A percentile compares a stretch with the other conserved stretches of the same genome.
These are phyloP conservation scores for Haematococcus lacustris DNA, from an alignment of 139 green algal genomes.

Conservation along the genomic window DNA sequence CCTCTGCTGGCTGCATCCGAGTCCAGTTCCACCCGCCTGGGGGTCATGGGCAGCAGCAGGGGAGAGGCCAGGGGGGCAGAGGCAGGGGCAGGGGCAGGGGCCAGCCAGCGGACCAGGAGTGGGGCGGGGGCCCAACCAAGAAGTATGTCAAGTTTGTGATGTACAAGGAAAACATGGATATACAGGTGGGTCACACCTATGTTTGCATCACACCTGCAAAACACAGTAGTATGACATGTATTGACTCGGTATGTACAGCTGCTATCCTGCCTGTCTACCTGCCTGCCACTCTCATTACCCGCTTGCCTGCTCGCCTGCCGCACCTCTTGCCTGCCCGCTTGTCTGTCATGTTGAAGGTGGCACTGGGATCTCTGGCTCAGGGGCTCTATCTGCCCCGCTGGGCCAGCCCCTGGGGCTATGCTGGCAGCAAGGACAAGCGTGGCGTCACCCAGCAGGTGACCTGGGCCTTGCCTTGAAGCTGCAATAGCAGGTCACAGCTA, in stretches of 20 bases:
- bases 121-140: conserved; percentile 32
- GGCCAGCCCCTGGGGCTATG: conserved; percentile 9
- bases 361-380: conserved; percentile 13
- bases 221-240: neutral
- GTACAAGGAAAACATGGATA: conserved; percentile 90
- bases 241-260: too few species aligned
- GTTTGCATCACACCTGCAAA: neutral
- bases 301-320: neutral
- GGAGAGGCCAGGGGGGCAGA: neutral
- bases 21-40: too few species aligned
- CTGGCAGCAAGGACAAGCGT: conserved; percentile 94
- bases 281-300: neutral
- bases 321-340: neutral
- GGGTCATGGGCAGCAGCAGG: too few species aligned
- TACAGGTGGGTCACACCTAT: conserved; percentile 25
- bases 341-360: conserved; percentile 6
- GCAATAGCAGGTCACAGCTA: neutral
- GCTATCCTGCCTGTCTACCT: too few species aligned
- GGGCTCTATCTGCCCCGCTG: conserved; percentile 6
- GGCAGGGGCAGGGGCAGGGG: neutral
- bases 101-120: conserved; percentile 16
- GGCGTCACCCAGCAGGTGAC: conserved; percentile 58
- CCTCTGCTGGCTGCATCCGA: too few species aligned
- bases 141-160: conserved; percentile 67
- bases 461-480: neutral